phyloP scores from a whole-genome alignment of 305 asterid genomes.

The Ilex paraguariensis region DNA sequence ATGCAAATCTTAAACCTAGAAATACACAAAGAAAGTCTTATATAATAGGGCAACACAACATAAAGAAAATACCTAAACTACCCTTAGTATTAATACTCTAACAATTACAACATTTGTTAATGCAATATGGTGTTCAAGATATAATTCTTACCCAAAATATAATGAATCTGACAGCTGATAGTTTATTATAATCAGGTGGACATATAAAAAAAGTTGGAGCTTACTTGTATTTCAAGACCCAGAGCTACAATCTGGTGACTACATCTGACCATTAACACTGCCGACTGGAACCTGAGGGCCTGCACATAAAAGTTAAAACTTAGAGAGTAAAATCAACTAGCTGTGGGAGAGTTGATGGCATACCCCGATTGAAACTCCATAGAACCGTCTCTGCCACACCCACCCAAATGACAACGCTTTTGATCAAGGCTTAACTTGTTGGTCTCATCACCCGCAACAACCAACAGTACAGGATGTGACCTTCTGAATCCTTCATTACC shows the following conservation, averaged over 20 bases:
- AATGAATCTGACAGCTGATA: too few species aligned
- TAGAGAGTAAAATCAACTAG: conserved; percentile 91
- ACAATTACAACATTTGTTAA: conserved; percentile 32
- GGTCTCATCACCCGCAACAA: too few species aligned
- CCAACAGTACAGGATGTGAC: too few species aligned
- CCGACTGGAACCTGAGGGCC: conserved; percentile 74
- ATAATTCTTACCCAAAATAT: too few species aligned
- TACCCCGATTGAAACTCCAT: conserved; percentile 57
- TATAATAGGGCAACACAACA: too few species aligned
- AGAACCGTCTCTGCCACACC: conserved; percentile 29
- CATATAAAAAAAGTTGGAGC: not conserved
- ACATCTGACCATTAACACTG: conserved; percentile 88
- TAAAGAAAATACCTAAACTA: too few species aligned
- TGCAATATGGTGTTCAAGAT: conserved; percentile 70
- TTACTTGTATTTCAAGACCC: conserved; percentile 94
- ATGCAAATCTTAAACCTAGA: too few species aligned
- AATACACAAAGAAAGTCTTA: too few species aligned
- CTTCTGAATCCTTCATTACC: too few species aligned
- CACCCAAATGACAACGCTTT: conserved; percentile 15
- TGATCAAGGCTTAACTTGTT: too few species aligned
- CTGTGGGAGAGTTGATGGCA: conserved; percentile 56
- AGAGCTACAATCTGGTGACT: conserved; percentile 84
- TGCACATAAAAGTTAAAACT: conserved; percentile 77
- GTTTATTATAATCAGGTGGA: too few species aligned
- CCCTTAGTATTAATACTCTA: too few species aligned